A percentile compares a stretch with the other conserved stretches of the same genome.
phyloP scores from a whole-genome alignment of 306 rosid genomes.

The Vigna reflexopilosa region DNA sequence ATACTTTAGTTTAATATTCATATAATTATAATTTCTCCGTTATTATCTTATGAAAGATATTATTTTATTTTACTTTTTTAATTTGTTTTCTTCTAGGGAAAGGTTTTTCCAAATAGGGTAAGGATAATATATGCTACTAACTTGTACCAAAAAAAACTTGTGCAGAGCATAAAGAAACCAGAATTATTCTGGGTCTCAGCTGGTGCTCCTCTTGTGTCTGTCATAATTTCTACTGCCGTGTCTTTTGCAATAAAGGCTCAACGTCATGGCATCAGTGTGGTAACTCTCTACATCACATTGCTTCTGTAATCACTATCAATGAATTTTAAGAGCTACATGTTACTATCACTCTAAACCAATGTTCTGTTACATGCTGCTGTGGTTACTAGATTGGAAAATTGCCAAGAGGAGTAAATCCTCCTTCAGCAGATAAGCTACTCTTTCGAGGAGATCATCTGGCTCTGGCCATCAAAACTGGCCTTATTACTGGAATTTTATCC shows the following conservation, averaged over 20 bases:
- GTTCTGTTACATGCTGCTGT: conserved; percentile 2
- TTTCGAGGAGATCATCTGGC: conserved; percentile 57
- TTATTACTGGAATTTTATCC: conserved; percentile 75
- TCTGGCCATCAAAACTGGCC: conserved; percentile 72
- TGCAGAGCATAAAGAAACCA: conserved; percentile 74
- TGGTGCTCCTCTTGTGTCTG: conserved; percentile 86
- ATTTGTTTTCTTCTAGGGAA: no score
- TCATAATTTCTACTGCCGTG: conserved; percentile 71
- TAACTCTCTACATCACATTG: conserved; percentile 41
- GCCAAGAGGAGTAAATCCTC: conserved; percentile 73
- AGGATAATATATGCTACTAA: not conserved
- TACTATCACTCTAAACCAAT: not conserved
- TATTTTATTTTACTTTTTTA: no score
- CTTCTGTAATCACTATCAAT: not conserved
- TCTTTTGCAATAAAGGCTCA: conserved; percentile 66
- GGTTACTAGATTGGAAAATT: conserved; percentile 76
- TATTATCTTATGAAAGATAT: no score
- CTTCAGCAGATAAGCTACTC: conserved; percentile 62
- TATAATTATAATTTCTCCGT: no score
- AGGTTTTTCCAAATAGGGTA: no score
- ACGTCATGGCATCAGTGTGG: conserved; percentile 72
- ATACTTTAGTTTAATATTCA: no score
- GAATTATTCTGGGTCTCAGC: conserved; percentile 89
- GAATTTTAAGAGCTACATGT: conserved; percentile 4
- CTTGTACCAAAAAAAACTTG: not conserved